Evolutionary conservation across 2,329 filamentous ascomycete species (phyloP).

Genomic region (Exophiala alcalophila): DNA sequence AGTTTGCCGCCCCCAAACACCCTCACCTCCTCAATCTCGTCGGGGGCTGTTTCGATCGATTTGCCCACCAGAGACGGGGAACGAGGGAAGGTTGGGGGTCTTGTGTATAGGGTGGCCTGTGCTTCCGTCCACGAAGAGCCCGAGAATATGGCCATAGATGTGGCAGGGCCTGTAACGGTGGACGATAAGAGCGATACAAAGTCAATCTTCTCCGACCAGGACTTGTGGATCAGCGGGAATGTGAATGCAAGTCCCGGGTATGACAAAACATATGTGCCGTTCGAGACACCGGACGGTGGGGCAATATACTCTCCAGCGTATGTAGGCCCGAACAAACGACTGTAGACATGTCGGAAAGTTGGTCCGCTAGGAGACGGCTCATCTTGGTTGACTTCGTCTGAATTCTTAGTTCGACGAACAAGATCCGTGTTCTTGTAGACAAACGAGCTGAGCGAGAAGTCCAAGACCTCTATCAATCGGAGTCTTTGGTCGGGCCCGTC

Average conservation of each 20-base stretch:
- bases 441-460: constrained; percentile 82
- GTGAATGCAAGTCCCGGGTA: constrained; percentile 94
- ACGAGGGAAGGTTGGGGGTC: constrained; percentile 69
- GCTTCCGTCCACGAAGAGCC: constrained; percentile 89
- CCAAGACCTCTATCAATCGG: constrained; percentile 82
- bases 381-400: constrained; percentile 43
- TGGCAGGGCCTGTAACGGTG: constrained; percentile 70
- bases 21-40: constrained; percentile 78
- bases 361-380: constrained; percentile 55
- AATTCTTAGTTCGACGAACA: constrained; percentile 53
- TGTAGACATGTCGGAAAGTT: constrained; percentile 85
- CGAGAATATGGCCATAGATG: constrained; percentile 85
- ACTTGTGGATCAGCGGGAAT: constrained; percentile 71
- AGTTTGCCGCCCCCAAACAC: constrained; percentile 75
- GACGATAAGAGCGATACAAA: constrained; percentile 84
- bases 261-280: constrained; percentile 82
- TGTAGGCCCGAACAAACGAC: constrained; percentile 86
- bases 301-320: constrained; percentile 90
- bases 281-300: constrained; percentile 52
- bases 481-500: constrained; percentile 90
- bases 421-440: constrained; percentile 80
- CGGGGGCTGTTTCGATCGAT: constrained; percentile 74
- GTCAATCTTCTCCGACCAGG: constrained; percentile 71
- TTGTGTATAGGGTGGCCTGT: constrained; percentile 71
- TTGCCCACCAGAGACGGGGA: constrained; percentile 66